Percentiles rank a stretch among this genome's conserved stretches.
Conservation (phyloP, 495 filamentous ascomycete genomes). For the Penicillium crystallinum region DNA sequence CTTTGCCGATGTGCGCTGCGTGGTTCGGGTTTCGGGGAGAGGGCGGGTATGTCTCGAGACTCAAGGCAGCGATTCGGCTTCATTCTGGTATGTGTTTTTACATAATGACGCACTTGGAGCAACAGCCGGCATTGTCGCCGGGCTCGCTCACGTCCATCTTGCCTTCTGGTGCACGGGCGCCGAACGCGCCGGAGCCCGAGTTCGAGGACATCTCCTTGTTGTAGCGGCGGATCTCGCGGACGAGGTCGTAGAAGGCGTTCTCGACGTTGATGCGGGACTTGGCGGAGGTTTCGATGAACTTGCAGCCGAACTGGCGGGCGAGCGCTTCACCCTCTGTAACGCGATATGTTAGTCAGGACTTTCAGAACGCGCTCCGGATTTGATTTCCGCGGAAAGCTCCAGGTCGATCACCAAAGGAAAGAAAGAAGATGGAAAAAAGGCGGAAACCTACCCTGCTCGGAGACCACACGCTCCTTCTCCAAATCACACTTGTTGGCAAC, state of each 20-base stretch:
- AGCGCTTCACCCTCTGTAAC: slow-evolving; percentile 79
- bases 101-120: slow-evolving; percentile 85
- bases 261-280: slow-evolving; percentile 98
- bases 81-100: slow-evolving; percentile 42
- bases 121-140: slow-evolving; percentile 71
- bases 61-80: slow-evolving; percentile 4
- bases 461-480: slow-evolving; percentile 83
- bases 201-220: slow-evolving; percentile 95
- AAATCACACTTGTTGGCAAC: slow-evolving; percentile 99
- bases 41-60: background rate
- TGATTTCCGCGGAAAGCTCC: background rate
- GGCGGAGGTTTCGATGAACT: slow-evolving; percentile 98
- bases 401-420: background rate
- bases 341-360: slow-evolving; percentile 1
- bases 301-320: slow-evolving; percentile 83
- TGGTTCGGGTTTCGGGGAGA: background rate
- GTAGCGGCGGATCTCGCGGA: slow-evolving; percentile 93
- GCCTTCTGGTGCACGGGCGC: slow-evolving; percentile 54
- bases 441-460: slow-evolving; percentile 70
- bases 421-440: background rate
- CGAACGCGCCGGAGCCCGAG: slow-evolving; percentile 56
- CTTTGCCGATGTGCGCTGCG: background rate
- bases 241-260: slow-evolving; percentile 95
- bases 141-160: slow-evolving; percentile 77
- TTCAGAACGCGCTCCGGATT: background rate